phyloP scores from a whole-genome alignment of 495 filamentous ascomycete genomes.

The Hapsidospora chrysogenum region DNA sequence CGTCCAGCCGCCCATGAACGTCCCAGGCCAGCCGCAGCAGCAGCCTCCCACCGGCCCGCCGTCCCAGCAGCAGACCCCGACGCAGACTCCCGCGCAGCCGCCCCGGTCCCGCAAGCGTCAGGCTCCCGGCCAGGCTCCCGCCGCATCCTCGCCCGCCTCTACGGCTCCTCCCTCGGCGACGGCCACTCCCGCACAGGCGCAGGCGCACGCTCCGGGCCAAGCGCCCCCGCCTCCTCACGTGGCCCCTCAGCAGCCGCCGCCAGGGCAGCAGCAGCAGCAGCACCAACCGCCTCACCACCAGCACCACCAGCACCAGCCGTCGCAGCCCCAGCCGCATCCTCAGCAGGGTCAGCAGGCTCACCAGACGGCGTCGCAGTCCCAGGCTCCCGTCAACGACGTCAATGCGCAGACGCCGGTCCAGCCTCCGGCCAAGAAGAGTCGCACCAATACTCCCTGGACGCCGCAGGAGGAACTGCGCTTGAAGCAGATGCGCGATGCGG shows the following conservation, averaged over 20 bases:
- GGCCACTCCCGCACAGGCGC: no score
- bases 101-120: slow-evolving; percentile 12
- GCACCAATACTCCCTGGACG: slow-evolving; percentile 97
- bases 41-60: slow-evolving; percentile 8
- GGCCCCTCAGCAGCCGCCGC: slow-evolving; percentile 8
- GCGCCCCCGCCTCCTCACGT: slow-evolving; percentile 9
- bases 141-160: slow-evolving; percentile 3
- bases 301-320: background rate
- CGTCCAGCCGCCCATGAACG: slow-evolving; percentile 21
- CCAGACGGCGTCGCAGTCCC: slow-evolving; percentile 1
- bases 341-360: slow-evolving; percentile 10
- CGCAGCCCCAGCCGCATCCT: slow-evolving; percentile 2
- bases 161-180: background rate
- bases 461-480: slow-evolving; percentile 82
- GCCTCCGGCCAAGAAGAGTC: slow-evolving; percentile 63
- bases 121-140: slow-evolving; percentile 8
- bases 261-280: slow-evolving; percentile 8
- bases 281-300: slow-evolving; percentile 6
- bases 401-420: background rate
- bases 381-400: slow-evolving; percentile 2
- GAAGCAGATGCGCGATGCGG: slow-evolving; percentile 84
- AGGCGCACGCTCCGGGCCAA: background rate
- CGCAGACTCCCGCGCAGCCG: slow-evolving; percentile 15
- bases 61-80: slow-evolving; percentile 24
- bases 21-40: slow-evolving; percentile 15